Conservation (phyloP, 2,329 filamentous ascomycete genomes). For the Phialocephala subalpina region DNA sequence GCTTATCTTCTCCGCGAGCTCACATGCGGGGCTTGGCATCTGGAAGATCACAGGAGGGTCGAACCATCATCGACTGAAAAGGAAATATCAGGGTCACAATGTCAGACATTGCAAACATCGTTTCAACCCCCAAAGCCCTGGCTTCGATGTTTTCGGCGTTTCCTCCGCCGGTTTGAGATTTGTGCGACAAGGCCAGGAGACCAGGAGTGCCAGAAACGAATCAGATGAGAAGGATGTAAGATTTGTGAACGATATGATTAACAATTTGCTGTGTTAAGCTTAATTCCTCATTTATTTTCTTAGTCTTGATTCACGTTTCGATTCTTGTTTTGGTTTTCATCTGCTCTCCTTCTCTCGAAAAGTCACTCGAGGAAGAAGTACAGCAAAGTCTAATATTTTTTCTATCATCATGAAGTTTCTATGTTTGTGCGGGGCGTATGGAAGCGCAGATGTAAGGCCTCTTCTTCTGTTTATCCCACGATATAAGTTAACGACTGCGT, state of each 20-base stretch:
- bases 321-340: no score
- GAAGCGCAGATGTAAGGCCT: slow-evolving; percentile 59
- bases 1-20: neutral
- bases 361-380: no score
- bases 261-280: no score
- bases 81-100: neutral
- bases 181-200: neutral
- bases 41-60: neutral
- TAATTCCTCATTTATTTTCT: no score
- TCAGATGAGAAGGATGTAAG: neutral
- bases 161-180: neutral
- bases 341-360: no score
- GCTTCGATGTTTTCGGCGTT: neutral
- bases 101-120: neutral
- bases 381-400: no score
- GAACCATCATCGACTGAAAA: neutral
- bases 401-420: slow-evolving; percentile 58
- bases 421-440: slow-evolving; percentile 65
- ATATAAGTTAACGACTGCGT: slow-evolving; percentile 5
- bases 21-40: neutral
- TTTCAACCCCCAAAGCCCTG: neutral
- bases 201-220: neutral
- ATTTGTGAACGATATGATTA: neutral
- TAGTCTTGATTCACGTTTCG: no score
- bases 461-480: slow-evolving; percentile 18